phyloP scores from a whole-genome alignment of 2,329 filamentous ascomycete genomes.

The Ophiocordyceps camponoti-rufipedis region DNA sequence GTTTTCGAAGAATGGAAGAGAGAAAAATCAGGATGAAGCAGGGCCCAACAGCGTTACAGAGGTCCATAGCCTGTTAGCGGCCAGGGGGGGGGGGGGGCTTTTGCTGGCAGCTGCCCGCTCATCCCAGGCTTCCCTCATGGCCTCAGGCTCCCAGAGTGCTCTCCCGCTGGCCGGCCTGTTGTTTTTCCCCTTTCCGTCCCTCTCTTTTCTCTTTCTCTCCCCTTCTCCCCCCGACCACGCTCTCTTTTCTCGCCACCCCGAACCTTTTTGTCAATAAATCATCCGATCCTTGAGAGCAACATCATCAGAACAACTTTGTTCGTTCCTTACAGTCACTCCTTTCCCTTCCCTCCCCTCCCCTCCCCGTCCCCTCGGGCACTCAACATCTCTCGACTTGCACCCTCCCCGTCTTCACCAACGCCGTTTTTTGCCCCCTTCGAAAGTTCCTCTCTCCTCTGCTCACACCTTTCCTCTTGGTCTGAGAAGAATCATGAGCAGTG shows the following conservation, averaged over 20 bases:
- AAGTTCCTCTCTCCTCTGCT: not conserved
- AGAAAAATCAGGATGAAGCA: no score
- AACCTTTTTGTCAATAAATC: constrained; percentile 2
- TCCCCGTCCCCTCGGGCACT: no score
- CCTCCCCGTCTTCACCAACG: not conserved
- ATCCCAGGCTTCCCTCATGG: not conserved
- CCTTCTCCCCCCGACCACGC: not conserved
- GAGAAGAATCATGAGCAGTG: constrained; percentile 6
- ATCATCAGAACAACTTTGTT: not conserved
- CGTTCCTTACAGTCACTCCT: not conserved
- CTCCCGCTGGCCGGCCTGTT: not conserved
- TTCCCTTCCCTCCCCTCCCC: not conserved
- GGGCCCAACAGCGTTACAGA: no score
- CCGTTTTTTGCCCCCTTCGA: not conserved
- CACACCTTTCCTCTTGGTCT: not conserved
- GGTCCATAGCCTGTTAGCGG: not conserved
- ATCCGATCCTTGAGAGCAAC: constrained; percentile 1
- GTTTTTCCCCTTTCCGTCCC: not conserved
- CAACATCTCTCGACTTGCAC: not conserved
- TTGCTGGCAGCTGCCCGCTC: constrained; percentile 2
- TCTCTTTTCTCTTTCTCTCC: not conserved
- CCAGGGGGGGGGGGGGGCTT: not conserved
- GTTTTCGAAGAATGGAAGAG: no score
- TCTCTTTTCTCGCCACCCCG: not conserved
- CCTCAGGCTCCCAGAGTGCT: not conserved